These are phyloP conservation scores for Elaeis oleifera DNA, from an alignment of 202 grass and related monocot species.

Conservation along the genomic window DNA sequence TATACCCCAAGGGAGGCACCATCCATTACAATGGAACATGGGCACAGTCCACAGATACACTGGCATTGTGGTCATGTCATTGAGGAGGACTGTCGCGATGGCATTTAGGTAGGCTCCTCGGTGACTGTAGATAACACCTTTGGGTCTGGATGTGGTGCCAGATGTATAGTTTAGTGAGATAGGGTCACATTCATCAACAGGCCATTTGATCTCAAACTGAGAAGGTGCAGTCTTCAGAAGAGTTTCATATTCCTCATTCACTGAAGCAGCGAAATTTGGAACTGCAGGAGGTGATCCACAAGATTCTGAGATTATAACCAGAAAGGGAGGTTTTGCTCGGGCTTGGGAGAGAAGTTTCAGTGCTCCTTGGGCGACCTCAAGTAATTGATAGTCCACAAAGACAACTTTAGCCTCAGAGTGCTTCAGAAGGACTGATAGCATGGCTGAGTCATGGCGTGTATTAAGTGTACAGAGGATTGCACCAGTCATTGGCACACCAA, in stretches of 20 bases:
- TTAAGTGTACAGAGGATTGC: conserved; percentile 67
- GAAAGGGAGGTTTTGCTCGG: conserved; percentile 19
- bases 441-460: conserved; percentile 53
- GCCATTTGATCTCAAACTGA: conserved; percentile 43
- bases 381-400: conserved; percentile 48
- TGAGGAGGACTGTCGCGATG: conserved; percentile 43
- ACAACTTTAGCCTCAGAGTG: conserved; percentile 72
- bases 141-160: conserved; percentile 66
- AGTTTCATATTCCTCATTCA: conserved; percentile 45
- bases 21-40: conserved; percentile 96
- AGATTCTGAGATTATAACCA: conserved; percentile 41
- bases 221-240: conserved; percentile 21
- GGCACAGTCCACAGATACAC: conserved; percentile 80
- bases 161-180: conserved; percentile 89
- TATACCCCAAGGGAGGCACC: conserved; percentile 67
- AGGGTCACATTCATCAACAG: conserved; percentile 54
- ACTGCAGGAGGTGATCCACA: neutral
- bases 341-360: conserved; percentile 33
- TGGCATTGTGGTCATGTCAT: conserved; percentile 42
- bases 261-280: neutral
- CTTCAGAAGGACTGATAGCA: conserved; percentile 44
- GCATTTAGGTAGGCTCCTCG: conserved; percentile 59
- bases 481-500: conserved; percentile 64
- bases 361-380: conserved; percentile 32
- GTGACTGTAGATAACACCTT: conserved; percentile 77